These are phyloP conservation scores for Triticum timopheevii DNA, from an alignment of 176 grass and related monocot species.

Conservation along the genomic window DNA sequence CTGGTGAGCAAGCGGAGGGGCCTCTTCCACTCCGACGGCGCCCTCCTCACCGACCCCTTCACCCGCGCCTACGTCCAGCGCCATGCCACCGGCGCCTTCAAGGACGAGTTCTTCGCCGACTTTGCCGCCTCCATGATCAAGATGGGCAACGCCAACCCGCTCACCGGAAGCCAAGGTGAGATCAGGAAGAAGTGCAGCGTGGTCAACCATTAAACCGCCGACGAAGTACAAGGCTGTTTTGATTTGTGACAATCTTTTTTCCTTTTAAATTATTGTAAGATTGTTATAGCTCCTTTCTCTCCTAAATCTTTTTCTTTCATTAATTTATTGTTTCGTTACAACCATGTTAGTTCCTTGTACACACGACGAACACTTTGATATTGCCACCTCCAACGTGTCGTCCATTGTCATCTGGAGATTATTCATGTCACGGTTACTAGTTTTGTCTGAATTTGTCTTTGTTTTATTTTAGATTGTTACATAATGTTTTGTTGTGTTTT, in stretches of 20 bases:
- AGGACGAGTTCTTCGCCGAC: constrained; percentile 63
- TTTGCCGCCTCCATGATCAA: constrained; percentile 70
- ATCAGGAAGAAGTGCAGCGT: constrained; percentile 72
- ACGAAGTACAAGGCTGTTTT: background rate
- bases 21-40: constrained; percentile 75
- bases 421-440: no score
- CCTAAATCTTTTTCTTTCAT: background rate
- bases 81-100: constrained; percentile 34
- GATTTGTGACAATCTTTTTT: background rate
- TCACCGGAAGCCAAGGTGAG: constrained; percentile 63
- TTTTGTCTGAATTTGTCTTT: no score
- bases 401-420: no score
- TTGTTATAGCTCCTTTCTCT: no score
- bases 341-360: no score
- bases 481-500: no score
- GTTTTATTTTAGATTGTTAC: no score
- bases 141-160: constrained; percentile 56
- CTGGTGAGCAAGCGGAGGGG: constrained; percentile 59
- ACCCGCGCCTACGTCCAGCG: constrained; percentile 65
- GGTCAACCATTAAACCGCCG: constrained; percentile 33
- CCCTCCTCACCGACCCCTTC: constrained; percentile 51
- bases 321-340: background rate
- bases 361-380: no score
- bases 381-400: no score
- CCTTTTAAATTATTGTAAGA: background rate